Percentiles rank a stretch among this genome's conserved stretches.
These are phyloP conservation scores for Perkinsus chesapeaki DNA, from an alignment of 169 alveolate species.

Conservation along the genomic window DNA sequence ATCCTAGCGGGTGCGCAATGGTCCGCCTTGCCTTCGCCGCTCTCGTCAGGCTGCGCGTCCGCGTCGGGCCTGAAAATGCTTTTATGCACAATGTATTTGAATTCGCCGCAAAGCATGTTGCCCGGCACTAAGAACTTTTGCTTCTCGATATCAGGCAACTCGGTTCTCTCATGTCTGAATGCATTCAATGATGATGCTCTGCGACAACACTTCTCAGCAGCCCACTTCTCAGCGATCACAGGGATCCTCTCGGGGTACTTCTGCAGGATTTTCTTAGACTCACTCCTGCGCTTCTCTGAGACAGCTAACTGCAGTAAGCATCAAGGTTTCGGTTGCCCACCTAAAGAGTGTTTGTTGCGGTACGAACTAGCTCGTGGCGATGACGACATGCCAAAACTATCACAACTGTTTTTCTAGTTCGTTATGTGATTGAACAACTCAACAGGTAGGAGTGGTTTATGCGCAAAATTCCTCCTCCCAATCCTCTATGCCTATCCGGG, in stretches of 20 bases:
- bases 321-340: neutral
- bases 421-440: neutral
- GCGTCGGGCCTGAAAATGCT: conserved; percentile 51
- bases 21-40: neutral
- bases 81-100: conserved; percentile 72
- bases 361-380: neutral
- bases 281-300: conserved; percentile 21
- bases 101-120: conserved; percentile 75
- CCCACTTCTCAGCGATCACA: conserved; percentile 67
- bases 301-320: neutral
- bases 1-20: neutral
- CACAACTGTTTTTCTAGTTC: no score
- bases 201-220: conserved; percentile 18
- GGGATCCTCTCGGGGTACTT: conserved; percentile 79
- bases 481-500: neutral
- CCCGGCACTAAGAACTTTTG: conserved; percentile 64
- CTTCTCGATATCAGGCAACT: conserved; percentile 34
- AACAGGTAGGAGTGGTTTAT: neutral
- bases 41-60: neutral
- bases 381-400: neutral
- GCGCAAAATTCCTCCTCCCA: neutral
- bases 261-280: conserved; percentile 62
- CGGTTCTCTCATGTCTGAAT: conserved; percentile 1
- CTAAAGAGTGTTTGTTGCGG: neutral
- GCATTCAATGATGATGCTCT: conserved; percentile 3